phyloP scores from a whole-genome alignment of 1,139 yeast species.

The Debaryomycetaceae sp. region DNA sequence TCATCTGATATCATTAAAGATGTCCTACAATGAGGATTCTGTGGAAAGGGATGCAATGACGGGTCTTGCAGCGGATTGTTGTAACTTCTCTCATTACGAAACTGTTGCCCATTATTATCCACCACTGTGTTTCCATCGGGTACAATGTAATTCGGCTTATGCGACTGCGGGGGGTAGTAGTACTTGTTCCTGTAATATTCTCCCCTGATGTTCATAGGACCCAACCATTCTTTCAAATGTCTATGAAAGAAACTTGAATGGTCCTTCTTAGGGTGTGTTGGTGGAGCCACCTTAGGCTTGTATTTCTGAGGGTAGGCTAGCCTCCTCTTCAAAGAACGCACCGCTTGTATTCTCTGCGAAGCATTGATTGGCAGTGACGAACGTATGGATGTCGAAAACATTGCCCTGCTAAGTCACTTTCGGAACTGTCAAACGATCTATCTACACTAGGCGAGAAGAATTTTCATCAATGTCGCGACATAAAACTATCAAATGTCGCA shows the following conservation, averaged over 20 bases:
- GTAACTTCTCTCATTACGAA: constrained; percentile 11
- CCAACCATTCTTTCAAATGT: constrained; percentile 59
- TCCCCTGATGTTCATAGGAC: constrained; percentile 82
- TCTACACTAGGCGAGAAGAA: too few species aligned
- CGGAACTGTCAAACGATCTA: not conserved
- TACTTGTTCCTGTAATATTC: constrained; percentile 77
- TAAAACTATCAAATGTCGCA: not conserved
- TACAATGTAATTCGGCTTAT: constrained; percentile 70
- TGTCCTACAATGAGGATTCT: constrained; percentile 66
- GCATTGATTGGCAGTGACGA: not conserved
- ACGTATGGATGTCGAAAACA: not conserved
- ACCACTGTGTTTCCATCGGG: constrained; percentile 49
- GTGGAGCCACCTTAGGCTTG: constrained; percentile 21
- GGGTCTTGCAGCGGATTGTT: constrained; percentile 24
- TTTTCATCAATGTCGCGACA: not conserved
- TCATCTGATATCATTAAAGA: constrained; percentile 57
- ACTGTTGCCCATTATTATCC: constrained; percentile 8
- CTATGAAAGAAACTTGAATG: constrained; percentile 26
- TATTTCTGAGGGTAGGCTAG: constrained; percentile 28
- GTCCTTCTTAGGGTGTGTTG: constrained; percentile 28
- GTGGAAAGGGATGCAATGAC: constrained; percentile 72
- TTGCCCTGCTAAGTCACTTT: not conserved
- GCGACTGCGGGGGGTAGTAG: constrained; percentile 67
- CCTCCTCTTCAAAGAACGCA: constrained; percentile 20
- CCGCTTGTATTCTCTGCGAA: constrained; percentile 11